Evolutionary conservation across 352 stramenopile species (phyloP), one percentile per base, ranked within the genome.

Genomic region (Globisporangium spiculum): DNA sequence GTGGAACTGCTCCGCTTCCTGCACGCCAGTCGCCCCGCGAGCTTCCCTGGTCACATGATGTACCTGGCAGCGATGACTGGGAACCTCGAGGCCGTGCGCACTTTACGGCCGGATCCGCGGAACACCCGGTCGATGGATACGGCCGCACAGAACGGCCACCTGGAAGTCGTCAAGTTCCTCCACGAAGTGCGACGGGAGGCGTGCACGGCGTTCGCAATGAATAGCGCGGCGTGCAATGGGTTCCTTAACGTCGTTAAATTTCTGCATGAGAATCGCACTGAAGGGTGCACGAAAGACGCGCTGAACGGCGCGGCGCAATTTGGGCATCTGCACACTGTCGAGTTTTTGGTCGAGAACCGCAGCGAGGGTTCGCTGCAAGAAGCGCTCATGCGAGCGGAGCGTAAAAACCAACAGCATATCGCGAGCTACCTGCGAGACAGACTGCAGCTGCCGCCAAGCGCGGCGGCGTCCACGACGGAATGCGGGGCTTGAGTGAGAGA

Each of bases 161-260:
- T 68, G 24, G 36, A 53, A 20, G 24, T 68, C 36, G 52, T 68
- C 14, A 27, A 34, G 26, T 68, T 63, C n/a, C 36, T 68, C 16
- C 63, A 68, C 30, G 63, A 57, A 7, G 46, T 38, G 9, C 63
- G 63, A 9, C 18, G 46, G 4, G 38, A 60, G 41, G 34, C 38
- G 1, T 68, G 38, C 54, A 69, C 61, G 3, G 24, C 5, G 18
- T 50, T 57, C 18, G 67, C 67, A 20, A 73, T 73, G 67, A 64
- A 73, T 36, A 44, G 68, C 46, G 68, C 68, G 4, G 67, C 67
- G 7, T 68, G 60, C 67, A 65, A 72, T 24, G 67, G 61, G 10
- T 72, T 69, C 54, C 67, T 69, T 26, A n/a, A 48, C 34, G 38
- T 56, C 34, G 63, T 68, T 3, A 8, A 9, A 20, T 68, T 57